Base-by-base conservation (phyloP, 1,284 basidiomycete genomes). In the Moesziomyces sp. region DNA sequence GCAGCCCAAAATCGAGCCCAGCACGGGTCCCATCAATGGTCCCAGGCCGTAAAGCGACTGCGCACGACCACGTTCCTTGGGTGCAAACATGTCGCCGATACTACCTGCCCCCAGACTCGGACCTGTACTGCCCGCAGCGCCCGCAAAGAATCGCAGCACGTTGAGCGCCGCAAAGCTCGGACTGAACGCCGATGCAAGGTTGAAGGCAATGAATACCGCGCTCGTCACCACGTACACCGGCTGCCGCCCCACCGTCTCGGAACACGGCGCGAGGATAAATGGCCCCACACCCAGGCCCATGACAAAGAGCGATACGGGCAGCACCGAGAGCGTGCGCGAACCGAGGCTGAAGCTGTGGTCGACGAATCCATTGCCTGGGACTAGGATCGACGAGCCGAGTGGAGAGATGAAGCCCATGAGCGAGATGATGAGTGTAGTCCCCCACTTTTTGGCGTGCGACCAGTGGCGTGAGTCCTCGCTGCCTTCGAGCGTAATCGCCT, bases 201-300 rank as follows among this genome's bases (percentile, higher is more conserved):
- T 82, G 66, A 85, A 85, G 13, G 83, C 38, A 38, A 85, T 71
- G 54, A 84, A 86, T 14, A 80, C 49, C 16, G 76, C 30, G 46
- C 71, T 71, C 19, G 77, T 77, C 46, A 66, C n/a, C 30, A 75
- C 61, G 60, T 87, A 87, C 0, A 86, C 85, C 0, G 80, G 71
- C 57, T 85, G 85, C 0, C 86, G 66, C 5, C 86, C 86, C 35
- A 85, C 85, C 18, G 86, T 82, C 77, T 87, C 86, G 5, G 81
- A 82, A 11, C 86, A 83, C 0, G 86, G 86, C 0, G 86, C 85
- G 51, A 87, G 85, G 10, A 86, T 42, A 73, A 87, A 87, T 0
- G 86, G 86, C 0, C 86, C 86, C 9, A 78, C 67, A 4, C 79
- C 74, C 9, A 76, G 60, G n/a, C 79, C 76, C 5, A 80, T 46